Percentiles rank a stretch among this genome's conserved stretches.
Evolutionary conservation across 1,139 yeast species (phyloP).

Genomic region (Yamadazyma conglobata): DNA sequence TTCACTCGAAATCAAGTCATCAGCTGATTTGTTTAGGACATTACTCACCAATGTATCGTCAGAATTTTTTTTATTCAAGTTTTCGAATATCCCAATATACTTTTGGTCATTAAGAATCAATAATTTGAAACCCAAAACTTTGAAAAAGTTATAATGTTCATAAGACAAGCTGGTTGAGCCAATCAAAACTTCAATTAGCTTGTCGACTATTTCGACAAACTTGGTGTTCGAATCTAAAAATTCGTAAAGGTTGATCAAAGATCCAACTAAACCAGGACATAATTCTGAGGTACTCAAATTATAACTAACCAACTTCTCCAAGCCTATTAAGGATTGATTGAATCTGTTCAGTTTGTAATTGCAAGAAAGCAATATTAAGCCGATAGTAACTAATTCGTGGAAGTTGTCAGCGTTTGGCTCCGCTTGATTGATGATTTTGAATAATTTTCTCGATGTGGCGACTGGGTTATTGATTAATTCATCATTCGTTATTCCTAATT

Average conservation of each 20-base stretch:
- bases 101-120: conserved; percentile 28
- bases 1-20: conserved; percentile 30
- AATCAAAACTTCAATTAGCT: conserved; percentile 18
- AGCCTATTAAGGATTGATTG: conserved; percentile 42
- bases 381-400: conserved; percentile 27
- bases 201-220: conserved; percentile 22
- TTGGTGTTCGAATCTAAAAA: conserved; percentile 21
- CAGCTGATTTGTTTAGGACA: conserved; percentile 21
- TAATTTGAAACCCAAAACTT: conserved; percentile 47
- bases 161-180: conserved; percentile 6
- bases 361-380: conserved; percentile 45
- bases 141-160: conserved; percentile 36
- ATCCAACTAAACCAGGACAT: conserved; percentile 43
- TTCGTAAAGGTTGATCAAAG: conserved; percentile 49
- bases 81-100: conserved; percentile 31
- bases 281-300: conserved; percentile 15
- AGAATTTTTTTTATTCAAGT: conserved; percentile 23
- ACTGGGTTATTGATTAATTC: conserved; percentile 22
- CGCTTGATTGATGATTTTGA: conserved; percentile 18
- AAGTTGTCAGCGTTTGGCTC: conserved; percentile 9
- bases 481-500: conserved; percentile 25
- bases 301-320: conserved; percentile 32
- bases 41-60: conserved; percentile 34
- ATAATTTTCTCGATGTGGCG: conserved; percentile 23
- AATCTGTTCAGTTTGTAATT: conserved; percentile 35